These are phyloP conservation scores for Hirsutella rhossiliensis DNA, from an alignment of 2,329 filamentous ascomycete genomes.

Conservation along the genomic window DNA sequence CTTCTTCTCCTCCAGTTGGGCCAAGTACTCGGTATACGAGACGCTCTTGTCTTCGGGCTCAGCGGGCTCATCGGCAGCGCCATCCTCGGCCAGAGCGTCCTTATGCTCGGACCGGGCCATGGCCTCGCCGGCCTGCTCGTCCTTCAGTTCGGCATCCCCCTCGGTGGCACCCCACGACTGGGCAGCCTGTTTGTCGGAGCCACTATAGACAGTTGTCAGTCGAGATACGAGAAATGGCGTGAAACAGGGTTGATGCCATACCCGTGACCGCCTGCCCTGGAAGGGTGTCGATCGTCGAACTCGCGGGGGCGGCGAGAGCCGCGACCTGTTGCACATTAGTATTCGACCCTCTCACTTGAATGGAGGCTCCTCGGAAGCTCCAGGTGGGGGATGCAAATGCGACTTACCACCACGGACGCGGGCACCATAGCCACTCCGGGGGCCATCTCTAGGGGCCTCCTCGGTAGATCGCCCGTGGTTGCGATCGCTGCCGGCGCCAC, in stretches of 20 bases:
- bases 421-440: conserved; percentile 52
- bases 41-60: conserved; percentile 79
- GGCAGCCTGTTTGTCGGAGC: conserved; percentile 76
- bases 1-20: conserved; percentile 62
- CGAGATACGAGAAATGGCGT: too few species aligned
- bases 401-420: conserved; percentile 47
- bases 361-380: too few species aligned
- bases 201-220: conserved; percentile 30
- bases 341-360: neutral
- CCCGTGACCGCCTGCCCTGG: conserved; percentile 27
- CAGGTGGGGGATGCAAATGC: too few species aligned
- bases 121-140: conserved; percentile 82
- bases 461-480: conserved; percentile 75
- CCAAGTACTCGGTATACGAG: conserved; percentile 82
- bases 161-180: conserved; percentile 81
- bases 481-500: conserved; percentile 64
- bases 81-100: conserved; percentile 46
- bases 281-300: conserved; percentile 44
- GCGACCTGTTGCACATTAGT: conserved; percentile 28
- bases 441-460: conserved; percentile 43
- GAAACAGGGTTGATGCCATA: conserved; percentile 21
- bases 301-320: conserved; percentile 40
- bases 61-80: conserved; percentile 31
- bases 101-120: conserved; percentile 80
- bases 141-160: conserved; percentile 74